These are phyloP conservation scores for Chaetomium globosum DNA, from an alignment of 2,329 filamentous ascomycete genomes.

Conservation along the genomic window DNA sequence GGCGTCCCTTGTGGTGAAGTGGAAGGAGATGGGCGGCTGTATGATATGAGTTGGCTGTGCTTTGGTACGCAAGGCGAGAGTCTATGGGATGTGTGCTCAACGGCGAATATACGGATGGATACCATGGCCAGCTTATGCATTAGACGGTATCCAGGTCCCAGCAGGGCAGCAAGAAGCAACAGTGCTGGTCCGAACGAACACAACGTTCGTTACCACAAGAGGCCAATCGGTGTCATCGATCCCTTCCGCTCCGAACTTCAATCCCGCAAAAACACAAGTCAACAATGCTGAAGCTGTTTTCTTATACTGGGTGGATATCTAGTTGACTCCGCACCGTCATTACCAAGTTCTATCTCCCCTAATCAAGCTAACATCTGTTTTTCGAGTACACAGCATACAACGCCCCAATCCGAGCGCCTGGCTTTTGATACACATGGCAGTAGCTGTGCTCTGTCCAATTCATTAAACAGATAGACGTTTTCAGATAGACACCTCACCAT, in stretches of 20 bases:
- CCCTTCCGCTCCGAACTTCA: not conserved
- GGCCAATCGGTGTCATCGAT: not conserved
- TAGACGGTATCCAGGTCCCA: not conserved
- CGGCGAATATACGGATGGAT: not conserved
- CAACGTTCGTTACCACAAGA: not conserved
- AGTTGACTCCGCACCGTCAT: slow-evolving; percentile 3
- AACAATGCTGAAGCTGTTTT: not conserved
- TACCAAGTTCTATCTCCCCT: slow-evolving; percentile 2
- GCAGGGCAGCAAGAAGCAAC: not conserved
- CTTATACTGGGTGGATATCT: not conserved
- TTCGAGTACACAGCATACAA: not conserved
- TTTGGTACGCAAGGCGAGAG: not conserved
- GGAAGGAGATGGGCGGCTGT: not conserved
- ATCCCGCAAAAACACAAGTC: not conserved
- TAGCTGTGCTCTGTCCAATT: slow-evolving; percentile 3
- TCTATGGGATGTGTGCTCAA: not conserved
- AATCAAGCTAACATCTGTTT: not conserved
- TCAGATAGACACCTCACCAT: not conserved
- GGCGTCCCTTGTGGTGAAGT: not conserved
- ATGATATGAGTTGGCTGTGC: not conserved
- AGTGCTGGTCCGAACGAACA: not conserved
- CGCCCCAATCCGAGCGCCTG: not conserved
- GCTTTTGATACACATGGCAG: not conserved
- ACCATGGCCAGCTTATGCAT: not conserved
- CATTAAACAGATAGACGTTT: not conserved